Evolutionary conservation across 1,139 yeast species (phyloP), one percentile per base, ranked within the genome.

Genomic region (Scheffersomyces lignicola): DNA sequence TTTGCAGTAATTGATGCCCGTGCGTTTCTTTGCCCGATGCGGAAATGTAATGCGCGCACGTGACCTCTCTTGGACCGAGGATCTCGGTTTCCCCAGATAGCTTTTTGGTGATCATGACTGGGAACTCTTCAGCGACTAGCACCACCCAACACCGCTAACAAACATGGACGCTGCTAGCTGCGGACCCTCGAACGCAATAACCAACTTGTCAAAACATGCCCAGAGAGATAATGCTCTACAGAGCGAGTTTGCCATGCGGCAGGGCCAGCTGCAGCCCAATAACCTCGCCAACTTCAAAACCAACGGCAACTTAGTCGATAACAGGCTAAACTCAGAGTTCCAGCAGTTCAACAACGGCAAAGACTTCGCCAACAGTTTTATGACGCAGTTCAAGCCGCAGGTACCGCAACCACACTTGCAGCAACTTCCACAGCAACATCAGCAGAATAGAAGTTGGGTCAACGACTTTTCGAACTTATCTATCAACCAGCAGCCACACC

Each of bases 131-230:
- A n/a, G n/a, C n/a, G n/a, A n/a, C n/a, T n/a, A n/a, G n/a, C n/a
- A n/a, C n/a, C n/a, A n/a, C n/a, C n/a, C n/a, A n/a, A n/a, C n/a
- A n/a, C n/a, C n/a, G n/a, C n/a, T n/a, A 20, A 7, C 28, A 9
- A 15, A 26, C 13, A 65, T 65, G 71, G 69, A 65, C 34, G 52
- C 58, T 29, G 60, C 60, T 22, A 53, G 51, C 37, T 65, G 71
- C 54, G 69, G 69, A 24, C 69, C 69, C 12, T 52, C 68, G 10
- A 65, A 57, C 39, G 69, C 69, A 14, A 47, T 65, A 26, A 56
- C 56, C 38, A 60, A 58, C 47, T 49, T 65, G 29, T 49, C 58
- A 18, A 60, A 60, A 38, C 65, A 64, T 41, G 40, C 66, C 2
- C 65, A 58, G 36, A 44, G 64, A 38, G 69, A 65, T 38, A 58